Base-by-base conservation (phyloP, 805 yeast species). In the Candida anglica region DNA sequence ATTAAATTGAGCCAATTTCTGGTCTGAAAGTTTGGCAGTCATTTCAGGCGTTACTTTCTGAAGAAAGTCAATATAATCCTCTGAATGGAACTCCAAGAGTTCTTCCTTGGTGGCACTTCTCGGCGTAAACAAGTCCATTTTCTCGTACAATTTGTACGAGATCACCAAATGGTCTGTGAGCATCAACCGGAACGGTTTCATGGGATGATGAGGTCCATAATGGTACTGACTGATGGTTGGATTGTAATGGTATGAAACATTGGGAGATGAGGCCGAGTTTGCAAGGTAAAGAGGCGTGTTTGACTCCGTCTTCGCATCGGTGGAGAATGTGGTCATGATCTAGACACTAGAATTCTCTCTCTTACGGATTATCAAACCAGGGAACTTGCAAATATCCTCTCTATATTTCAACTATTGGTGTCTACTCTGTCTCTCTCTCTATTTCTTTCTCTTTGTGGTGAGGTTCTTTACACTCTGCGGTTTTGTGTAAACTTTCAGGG, bases 171-270 rank as follows among this genome's bases (percentile, higher is more conserved):
- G 96, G 60, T 91, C 97, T 0, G 98, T 91, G 28, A 91, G 72
- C 89, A 88, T 82, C 41, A 93, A 67, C 44, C 98, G 67, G 58
- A 89, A 86, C 11, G 98, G 98, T 57, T 91, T 91, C 98, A 91
- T 91, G n/a, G 98, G 98, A 59, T 91, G 98, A 40, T 79, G 75
- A 1, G 86, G 84, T 13, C 98, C 98, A 57, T 86, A 89, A 51
- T 89, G 96, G 58, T 81, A 89, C 43, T 77, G 74, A 1, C 86
- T 71, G 0, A 81, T 94, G 34, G 81, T 77, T 17, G 88, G 85
- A 56, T 88, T 88, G 60, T 75, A 86, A 58, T 88, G 97, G 60
- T 88, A 88, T 6, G 95, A 86, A 1, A 88, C 96, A 50, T 75
- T 63, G 3, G 81, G 79, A 9, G 63, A 63, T 38, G 69, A 67